phyloP scores from a whole-genome alignment of 1,139 yeast genomes.

The Diutina sp. region DNA sequence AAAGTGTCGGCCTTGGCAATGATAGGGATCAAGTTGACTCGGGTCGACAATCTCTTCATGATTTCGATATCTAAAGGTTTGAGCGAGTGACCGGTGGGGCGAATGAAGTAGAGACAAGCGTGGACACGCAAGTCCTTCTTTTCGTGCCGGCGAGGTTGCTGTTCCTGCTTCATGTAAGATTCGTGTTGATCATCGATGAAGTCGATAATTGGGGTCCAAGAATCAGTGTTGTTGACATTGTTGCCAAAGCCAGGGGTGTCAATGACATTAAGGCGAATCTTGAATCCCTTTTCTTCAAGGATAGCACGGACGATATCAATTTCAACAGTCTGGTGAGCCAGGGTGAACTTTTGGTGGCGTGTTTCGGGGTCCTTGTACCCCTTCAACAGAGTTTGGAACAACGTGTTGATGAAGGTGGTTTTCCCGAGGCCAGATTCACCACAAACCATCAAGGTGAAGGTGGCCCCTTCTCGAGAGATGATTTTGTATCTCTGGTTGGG shows the following conservation, averaged over 20 bases:
- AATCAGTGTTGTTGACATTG: slow-evolving; percentile 81
- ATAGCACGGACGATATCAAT: slow-evolving; percentile 84
- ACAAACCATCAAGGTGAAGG: slow-evolving; percentile 86
- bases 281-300: slow-evolving; percentile 85
- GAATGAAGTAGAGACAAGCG: slow-evolving; percentile 86
- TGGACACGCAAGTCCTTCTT: slow-evolving; percentile 85
- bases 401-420: slow-evolving; percentile 87
- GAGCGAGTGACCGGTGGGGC: slow-evolving; percentile 92
- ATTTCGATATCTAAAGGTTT: slow-evolving; percentile 92
- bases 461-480: slow-evolving; percentile 79
- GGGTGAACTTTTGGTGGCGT: slow-evolving; percentile 55
- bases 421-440: slow-evolving; percentile 95
- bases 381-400: slow-evolving; percentile 65
- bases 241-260: slow-evolving; percentile 99
- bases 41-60: slow-evolving; percentile 74
- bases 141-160: slow-evolving; percentile 68
- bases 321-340: slow-evolving; percentile 74
- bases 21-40: slow-evolving; percentile 90
- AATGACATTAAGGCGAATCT: slow-evolving; percentile 71
- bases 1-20: slow-evolving; percentile 93
- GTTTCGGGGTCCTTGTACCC: slow-evolving; percentile 43
- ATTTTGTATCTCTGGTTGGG: slow-evolving; percentile 90
- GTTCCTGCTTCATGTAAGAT: slow-evolving; percentile 88
- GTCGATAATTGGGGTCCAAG: slow-evolving; percentile 91
- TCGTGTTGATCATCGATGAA: slow-evolving; percentile 97